Evolutionary conservation across 768 basidiomycete species (phyloP).

Genomic region (Lactifluus hygrophoroides): DNA sequence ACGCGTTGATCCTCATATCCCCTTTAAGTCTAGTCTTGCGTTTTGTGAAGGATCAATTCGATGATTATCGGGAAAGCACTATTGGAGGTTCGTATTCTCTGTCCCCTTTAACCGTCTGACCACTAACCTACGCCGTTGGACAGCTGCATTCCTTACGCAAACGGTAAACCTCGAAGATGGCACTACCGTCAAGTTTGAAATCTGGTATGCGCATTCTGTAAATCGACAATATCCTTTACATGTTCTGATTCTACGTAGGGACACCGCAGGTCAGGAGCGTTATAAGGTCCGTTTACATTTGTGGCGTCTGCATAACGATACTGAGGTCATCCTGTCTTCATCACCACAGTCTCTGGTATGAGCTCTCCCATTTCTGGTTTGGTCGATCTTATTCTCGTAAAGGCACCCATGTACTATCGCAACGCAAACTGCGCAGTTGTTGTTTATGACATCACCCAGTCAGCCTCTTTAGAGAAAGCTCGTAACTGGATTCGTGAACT

Average conservation of each 20-base stretch:
- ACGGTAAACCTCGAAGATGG: constrained; percentile 86
- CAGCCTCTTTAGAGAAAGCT: constrained; percentile 89
- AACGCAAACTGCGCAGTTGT: constrained; percentile 92
- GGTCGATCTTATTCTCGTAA: not conserved
- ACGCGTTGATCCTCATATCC: constrained; percentile 24
- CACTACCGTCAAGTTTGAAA: constrained; percentile 95
- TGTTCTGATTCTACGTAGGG: constrained; percentile 41
- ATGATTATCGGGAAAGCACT: constrained; percentile 91
- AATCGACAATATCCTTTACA: not conserved
- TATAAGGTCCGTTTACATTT: constrained; percentile 52
- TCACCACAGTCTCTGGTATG: constrained; percentile 38
- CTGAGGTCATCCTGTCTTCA: constrained; percentile 9
- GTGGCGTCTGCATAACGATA: constrained; percentile 19
- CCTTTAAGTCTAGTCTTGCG: constrained; percentile 73
- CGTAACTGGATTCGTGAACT: constrained; percentile 94
- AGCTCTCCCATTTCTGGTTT: constrained; percentile 6
- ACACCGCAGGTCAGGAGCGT: constrained; percentile 92
- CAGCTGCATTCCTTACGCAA: constrained; percentile 98
- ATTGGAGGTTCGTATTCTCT: constrained; percentile 59
- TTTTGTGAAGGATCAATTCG: constrained; percentile 95
- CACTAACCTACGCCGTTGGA: constrained; percentile 19
- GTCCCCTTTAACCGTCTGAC: not conserved
- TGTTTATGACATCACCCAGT: constrained; percentile 92
- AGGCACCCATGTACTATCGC: constrained; percentile 96
- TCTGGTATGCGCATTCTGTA: constrained; percentile 55